Evolutionary conservation across 768 basidiomycete species (phyloP).

Genomic region (Suillus brevipes): DNA sequence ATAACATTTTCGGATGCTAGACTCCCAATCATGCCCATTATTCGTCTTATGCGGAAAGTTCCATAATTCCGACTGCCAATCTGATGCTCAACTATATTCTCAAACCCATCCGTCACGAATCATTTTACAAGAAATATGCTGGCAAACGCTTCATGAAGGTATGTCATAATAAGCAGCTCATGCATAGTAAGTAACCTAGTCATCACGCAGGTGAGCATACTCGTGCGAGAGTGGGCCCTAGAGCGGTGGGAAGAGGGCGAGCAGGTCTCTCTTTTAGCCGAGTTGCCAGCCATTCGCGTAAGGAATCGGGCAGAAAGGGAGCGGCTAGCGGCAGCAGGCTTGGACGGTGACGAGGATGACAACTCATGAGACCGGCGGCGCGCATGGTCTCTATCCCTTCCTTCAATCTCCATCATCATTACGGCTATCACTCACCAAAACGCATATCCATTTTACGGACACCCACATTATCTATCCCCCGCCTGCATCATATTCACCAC

Average conservation of each 20-base stretch:
- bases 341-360: slow-evolving; percentile 12
- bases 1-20: slow-evolving; percentile 41
- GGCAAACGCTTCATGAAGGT: slow-evolving; percentile 85
- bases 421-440: slow-evolving; percentile 2
- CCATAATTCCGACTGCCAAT: slow-evolving; percentile 78
- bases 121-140: slow-evolving; percentile 88
- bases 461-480: slow-evolving; percentile 10
- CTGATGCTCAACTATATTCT: slow-evolving; percentile 88
- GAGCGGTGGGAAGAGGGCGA: slow-evolving; percentile 67
- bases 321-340: slow-evolving; percentile 21
- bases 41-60: slow-evolving; percentile 79
- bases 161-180: slow-evolving; percentile 13
- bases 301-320: slow-evolving; percentile 44
- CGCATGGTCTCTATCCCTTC: slow-evolving; percentile 5
- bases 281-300: slow-evolving; percentile 60
- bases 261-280: slow-evolving; percentile 56
- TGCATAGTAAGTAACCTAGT: slow-evolving; percentile 5
- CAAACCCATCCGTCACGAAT: slow-evolving; percentile 68
- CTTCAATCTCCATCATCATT: neutral
- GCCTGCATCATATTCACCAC: slow-evolving; percentile 11
- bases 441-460: slow-evolving; percentile 15
- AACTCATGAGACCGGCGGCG: neutral
- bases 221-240: slow-evolving; percentile 83
- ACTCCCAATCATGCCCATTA: slow-evolving; percentile 85
- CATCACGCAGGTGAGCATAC: slow-evolving; percentile 66